Base-by-base conservation (phyloP, 2,329 filamentous ascomycete genomes). In the Blastomyces percursus region DNA sequence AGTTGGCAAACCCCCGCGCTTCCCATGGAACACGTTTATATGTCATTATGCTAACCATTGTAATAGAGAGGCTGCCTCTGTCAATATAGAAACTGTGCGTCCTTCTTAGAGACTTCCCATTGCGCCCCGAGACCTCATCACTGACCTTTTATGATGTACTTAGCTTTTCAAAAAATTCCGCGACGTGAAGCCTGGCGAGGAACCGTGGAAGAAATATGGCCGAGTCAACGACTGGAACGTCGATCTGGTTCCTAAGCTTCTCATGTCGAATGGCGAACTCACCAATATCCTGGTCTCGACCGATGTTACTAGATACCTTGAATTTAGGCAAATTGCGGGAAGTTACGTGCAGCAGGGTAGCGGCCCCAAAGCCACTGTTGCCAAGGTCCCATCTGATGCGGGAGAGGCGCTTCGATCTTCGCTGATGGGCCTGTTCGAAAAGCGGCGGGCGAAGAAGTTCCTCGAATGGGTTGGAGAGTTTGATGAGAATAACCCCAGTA, bases 191-290 rank as follows among this genome's bases (percentile, higher is more conserved):
- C 75, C 83, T 66, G 90, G 89, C 70, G 87, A 91, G 73, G 90
- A 96, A 82, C 92, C 93, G 68, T 97, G 94, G 94, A 93, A 95
- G 82, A 92, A 96, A 79, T 97, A 96, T 77, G 93, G 93, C 71
- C 89, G 94, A 64, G 82, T 87, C 75, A 96, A 96, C 80, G 93
- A 97, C 84, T 99, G 94, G 94, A 97, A 96, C 82, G 95, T 99
- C 78, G 95, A 99, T 75, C 84, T 99, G 65, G 92, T 99, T 58
- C 93, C 94, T 69, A 99, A 99, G 84, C 87, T 99, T 72, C 85
- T 99, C 77, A 97, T 99, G 92, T 91, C 93, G 64, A 96, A 95
- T 67, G 94, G 94, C 77, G 93, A 99, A 80, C 83, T 99, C 74
- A 97, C 93, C 76, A 97, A 97, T 80, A 96, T 99, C 73, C 86